phyloP scores from a whole-genome alignment of 768 basidiomycete species.

The Austroboletus eburneus region DNA sequence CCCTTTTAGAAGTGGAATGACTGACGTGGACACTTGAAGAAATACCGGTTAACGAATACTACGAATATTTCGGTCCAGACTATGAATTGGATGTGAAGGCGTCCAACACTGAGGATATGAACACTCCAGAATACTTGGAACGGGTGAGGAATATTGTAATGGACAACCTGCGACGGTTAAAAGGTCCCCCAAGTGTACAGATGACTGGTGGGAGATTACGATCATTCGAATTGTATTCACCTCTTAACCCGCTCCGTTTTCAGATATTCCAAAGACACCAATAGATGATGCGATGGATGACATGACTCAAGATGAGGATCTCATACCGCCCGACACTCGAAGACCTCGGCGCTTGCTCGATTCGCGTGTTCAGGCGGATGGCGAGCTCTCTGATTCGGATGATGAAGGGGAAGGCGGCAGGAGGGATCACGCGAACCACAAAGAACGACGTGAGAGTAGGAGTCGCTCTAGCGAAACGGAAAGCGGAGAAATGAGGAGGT shows the following conservation, averaged over 20 bases:
- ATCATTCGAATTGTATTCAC: background rate
- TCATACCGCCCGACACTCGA: slow-evolving; percentile 71
- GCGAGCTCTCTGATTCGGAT: slow-evolving; percentile 94
- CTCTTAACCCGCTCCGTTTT: slow-evolving; percentile 2
- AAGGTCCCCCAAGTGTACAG: slow-evolving; percentile 90
- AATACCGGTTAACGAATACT: slow-evolving; percentile 98
- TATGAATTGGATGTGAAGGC: slow-evolving; percentile 93
- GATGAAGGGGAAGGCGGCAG: slow-evolving; percentile 93
- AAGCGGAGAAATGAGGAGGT: slow-evolving; percentile 45
- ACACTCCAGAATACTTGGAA: slow-evolving; percentile 88
- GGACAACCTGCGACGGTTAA: slow-evolving; percentile 82
- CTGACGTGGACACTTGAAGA: slow-evolving; percentile 44
- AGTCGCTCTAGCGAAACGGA: slow-evolving; percentile 42
- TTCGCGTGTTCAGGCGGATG: slow-evolving; percentile 74
- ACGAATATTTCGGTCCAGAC: slow-evolving; percentile 98
- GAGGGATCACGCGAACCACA: slow-evolving; percentile 59
- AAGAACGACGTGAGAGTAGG: slow-evolving; percentile 41
- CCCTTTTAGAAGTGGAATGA: background rate
- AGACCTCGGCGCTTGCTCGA: slow-evolving; percentile 77
- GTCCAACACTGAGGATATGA: slow-evolving; percentile 94
- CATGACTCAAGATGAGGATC: slow-evolving; percentile 76
- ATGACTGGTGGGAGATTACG: slow-evolving; percentile 60
- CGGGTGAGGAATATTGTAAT: slow-evolving; percentile 90
- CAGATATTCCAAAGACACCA: slow-evolving; percentile 81
- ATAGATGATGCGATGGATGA: slow-evolving; percentile 86